Evolutionary conservation across 1,139 yeast genomes (phyloP), one percentile per base, ranked within the genome.

Genomic region (Debaryomyces psychrophilus): DNA sequence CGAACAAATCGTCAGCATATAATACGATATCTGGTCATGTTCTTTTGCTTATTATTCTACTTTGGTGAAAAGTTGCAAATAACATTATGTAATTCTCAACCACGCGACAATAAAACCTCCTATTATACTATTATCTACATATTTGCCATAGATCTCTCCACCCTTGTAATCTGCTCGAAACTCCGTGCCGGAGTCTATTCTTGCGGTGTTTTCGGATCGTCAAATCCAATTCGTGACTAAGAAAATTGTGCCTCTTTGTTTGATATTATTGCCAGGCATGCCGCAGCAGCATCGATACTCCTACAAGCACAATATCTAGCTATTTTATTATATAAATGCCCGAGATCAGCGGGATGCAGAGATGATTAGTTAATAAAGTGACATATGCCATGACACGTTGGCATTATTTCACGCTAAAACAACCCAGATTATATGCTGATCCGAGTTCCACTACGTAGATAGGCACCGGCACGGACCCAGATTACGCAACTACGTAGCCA

Each of bases 211-310:
- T 2, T n/a, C 31, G 15, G 14, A 28, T 28, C 17, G 17, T n/a
- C n/a, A 3, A 26, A 26, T 11, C 26, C 28, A 26, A 9, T 2
- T 8, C 28, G 8, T 11, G 6, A 5, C 22, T 20, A 20, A 20
- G 5, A 20, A 20, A 9, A 26, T 26, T 3, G 28, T 26, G 28
- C 28, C 28, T 9, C 28, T 26, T 26, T 20, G 22, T 20, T 20
- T 5, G 22, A 20, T 5, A 20, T 26, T 8, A 26, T n/a, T 26
- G 12, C 12, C 12, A 8, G 23, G 6, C 22, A 17, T 31, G 18
- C 36, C 36, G 36, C 36, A 33, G 36, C 36, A 33, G 36, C 25
- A 8, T 33, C 15, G 36, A n/a, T 33, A 18, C 36, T 33, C 12
- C 8, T 9, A 26, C 12, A 26, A 26, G 28, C 12, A n/a, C 11